phyloP scores from a whole-genome alignment of 352 stramenopile genomes.

The Phytophthora citricola region DNA sequence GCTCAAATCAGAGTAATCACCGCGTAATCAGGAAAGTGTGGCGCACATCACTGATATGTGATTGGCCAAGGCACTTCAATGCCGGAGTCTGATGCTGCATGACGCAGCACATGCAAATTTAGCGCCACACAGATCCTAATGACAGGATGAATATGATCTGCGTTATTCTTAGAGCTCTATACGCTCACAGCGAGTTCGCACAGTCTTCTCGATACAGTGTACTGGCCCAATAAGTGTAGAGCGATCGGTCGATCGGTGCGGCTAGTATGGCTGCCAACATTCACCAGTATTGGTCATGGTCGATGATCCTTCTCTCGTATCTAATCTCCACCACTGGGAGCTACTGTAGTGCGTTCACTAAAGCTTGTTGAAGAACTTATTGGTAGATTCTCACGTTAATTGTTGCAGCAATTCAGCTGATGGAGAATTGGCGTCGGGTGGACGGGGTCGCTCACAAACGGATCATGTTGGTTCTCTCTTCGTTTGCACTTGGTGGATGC shows the following conservation, averaged over 20 bases:
- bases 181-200: too few species aligned
- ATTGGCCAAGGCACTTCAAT: conserved; percentile 13
- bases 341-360: conserved; percentile 58
- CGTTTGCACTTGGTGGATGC: conserved; percentile 54
- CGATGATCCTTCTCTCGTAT: conserved; percentile 56
- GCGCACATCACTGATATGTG: neutral
- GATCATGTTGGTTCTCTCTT: conserved; percentile 46
- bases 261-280: conserved; percentile 24
- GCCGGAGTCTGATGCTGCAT: too few species aligned
- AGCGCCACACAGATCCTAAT: too few species aligned
- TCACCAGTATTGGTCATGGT: conserved; percentile 55
- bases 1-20: neutral
- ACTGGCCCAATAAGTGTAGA: too few species aligned
- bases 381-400: neutral
- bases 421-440: conserved; percentile 66
- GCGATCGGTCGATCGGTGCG: neutral
- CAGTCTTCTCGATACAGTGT: too few species aligned
- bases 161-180: too few species aligned
- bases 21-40: conserved; percentile 5
- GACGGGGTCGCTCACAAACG: conserved; percentile 37
- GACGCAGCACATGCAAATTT: too few species aligned
- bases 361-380: too few species aligned
- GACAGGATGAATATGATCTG: too few species aligned
- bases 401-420: conserved; percentile 66
- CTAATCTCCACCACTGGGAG: conserved; percentile 65